Evolutionary conservation across 176 grass and related monocot genomes (phyloP), one percentile per base, ranked within the genome.

Genomic region (Aegilops bicornis): DNA sequence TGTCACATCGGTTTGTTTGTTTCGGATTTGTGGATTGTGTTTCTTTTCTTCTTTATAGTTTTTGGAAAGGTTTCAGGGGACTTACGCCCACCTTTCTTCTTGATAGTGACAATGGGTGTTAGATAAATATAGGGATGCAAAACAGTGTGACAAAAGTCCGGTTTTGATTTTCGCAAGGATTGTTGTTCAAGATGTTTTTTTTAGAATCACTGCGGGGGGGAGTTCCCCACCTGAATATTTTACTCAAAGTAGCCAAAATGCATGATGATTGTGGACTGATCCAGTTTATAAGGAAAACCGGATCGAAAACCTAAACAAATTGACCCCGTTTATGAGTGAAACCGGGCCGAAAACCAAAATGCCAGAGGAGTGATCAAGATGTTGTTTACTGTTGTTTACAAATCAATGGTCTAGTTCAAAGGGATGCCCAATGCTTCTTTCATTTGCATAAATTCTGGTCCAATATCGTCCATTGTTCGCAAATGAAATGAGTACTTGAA

Each of bases 141-240:
- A 84, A 22, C 72, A 88, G 71, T 85, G 86, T 73, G 82, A 82
- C 64, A 56, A 76, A 88, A 88, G 70, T 82, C 52, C 56, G 33
- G 23, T 61, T 82, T 50, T 86, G 64, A 72, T 84, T 71, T 88
- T 54, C 14, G 52, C 31, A 82, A 85, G 64, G 86, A 40, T 82
- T 82, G 70, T 56, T 81, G 62, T 31, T 86, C 52, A 90, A 86
- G 82, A 54, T 82, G 80, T 24, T 68, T 42, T 10, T 42, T 42
- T 10, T 37, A 42, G 39, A 40, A 40, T 40, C 39, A 40, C 9
- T 7, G 36, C 0, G 36, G 6, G 36, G 36, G 36, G 35, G 39
- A 1, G 8, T 40, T 0, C 39, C 39, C 39, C 39, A 40, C 39
- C 39, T 40, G 39, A 40, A 40, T 40, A 40, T 40, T 9, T 40